A percentile compares a stretch with the other conserved stretches of the same genome.
These are phyloP conservation scores for Sporisorium reilianum DNA, from an alignment of 1,284 basidiomycete genomes.

Conservation along the genomic window DNA sequence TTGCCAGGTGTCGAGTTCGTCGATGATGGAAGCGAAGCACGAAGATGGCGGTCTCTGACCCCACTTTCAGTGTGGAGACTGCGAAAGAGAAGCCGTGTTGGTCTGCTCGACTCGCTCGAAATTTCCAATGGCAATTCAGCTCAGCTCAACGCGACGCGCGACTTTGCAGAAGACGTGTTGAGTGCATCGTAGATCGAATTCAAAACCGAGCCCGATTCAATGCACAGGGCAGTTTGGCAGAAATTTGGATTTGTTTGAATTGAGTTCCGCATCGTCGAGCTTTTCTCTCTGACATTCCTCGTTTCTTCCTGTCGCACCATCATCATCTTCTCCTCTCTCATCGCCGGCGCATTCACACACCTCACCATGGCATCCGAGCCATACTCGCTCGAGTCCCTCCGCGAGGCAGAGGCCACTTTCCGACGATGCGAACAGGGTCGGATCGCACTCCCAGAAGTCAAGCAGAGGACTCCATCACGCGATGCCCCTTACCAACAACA, in stretches of 20 bases:
- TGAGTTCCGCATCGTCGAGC: constrained; percentile 5
- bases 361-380: constrained; percentile 42
- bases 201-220: neutral
- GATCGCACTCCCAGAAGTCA: constrained; percentile 47
- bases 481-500: constrained; percentile 63
- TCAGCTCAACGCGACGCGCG: constrained; percentile 42
- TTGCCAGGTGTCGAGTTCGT: neutral
- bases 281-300: constrained; percentile 2
- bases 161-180: constrained; percentile 18
- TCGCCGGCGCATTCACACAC: neutral
- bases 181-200: constrained; percentile 14
- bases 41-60: neutral
- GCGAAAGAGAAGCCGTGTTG: constrained; percentile 22
- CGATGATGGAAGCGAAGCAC: neutral
- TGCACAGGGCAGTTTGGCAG: constrained; percentile 12
- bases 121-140: constrained; percentile 17
- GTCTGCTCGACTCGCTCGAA: constrained; percentile 19
- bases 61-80: constrained; percentile 16
- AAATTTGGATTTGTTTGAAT: constrained; percentile 3
- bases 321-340: neutral
- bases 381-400: constrained; percentile 37
- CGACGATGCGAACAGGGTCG: constrained; percentile 46
- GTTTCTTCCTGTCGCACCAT: constrained; percentile 2
- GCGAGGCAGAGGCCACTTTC: constrained; percentile 46
- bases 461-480: constrained; percentile 51